Evolutionary conservation across 2,329 filamentous ascomycete species (phyloP).

Genomic region (Verticillium zaregamsianum): DNA sequence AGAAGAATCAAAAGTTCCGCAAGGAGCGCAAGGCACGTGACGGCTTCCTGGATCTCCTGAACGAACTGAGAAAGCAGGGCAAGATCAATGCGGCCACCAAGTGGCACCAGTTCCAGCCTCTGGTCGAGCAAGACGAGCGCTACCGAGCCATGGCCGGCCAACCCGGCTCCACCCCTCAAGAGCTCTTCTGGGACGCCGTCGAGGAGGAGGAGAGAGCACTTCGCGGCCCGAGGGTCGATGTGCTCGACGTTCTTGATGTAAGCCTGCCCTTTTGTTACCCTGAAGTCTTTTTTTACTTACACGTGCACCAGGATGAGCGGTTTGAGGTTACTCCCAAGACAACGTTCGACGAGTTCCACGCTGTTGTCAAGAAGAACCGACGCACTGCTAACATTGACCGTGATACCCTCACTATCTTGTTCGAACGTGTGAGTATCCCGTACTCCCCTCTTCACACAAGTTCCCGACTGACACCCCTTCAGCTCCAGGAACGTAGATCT

Average conservation of each 20-base stretch:
- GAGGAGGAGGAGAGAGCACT: constrained; percentile 92
- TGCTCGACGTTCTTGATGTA: constrained; percentile 85
- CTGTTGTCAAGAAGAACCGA: constrained; percentile 77
- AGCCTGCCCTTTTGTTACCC: constrained; percentile 27
- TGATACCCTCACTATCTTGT: constrained; percentile 76
- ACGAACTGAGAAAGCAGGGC: constrained; percentile 68
- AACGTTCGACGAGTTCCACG: constrained; percentile 81
- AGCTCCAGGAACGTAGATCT: constrained; percentile 81
- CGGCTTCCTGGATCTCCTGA: constrained; percentile 68
- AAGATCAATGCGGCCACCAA: constrained; percentile 87
- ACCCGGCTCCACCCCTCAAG: constrained; percentile 76
- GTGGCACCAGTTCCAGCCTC: constrained; percentile 76
- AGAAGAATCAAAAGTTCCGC: constrained; percentile 76
- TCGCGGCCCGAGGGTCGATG: constrained; percentile 74
- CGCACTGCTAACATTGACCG: constrained; percentile 84
- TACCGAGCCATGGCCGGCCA: constrained; percentile 83
- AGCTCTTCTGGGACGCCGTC: constrained; percentile 93
- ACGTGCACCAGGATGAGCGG: constrained; percentile 65
- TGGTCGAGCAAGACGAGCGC: constrained; percentile 75
- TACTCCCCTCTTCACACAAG: neutral
- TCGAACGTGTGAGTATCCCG: constrained; percentile 61
- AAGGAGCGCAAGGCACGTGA: constrained; percentile 85
- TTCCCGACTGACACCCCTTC: constrained; percentile 5
- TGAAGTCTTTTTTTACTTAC: constrained; percentile 30
- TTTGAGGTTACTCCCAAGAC: constrained; percentile 88